Conservation (phyloP, 164 flowering plant species). For the Echeveria elegans region DNA sequence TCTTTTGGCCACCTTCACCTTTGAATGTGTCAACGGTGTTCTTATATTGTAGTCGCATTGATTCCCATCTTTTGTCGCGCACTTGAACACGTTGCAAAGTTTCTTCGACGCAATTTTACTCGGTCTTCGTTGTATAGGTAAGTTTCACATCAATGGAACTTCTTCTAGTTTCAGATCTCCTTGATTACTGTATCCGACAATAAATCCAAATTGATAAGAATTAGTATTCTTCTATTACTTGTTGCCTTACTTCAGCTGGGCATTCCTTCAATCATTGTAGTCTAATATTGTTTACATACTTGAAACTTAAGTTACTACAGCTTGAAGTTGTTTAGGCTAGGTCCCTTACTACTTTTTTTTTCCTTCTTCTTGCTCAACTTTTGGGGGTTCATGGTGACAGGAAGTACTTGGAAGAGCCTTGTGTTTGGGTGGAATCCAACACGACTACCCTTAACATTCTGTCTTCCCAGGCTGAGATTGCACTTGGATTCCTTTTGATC, state of each 20-base stretch:
- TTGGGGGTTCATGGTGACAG: slow-evolving; percentile 39
- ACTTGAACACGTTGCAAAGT: slow-evolving; percentile 76
- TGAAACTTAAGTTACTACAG: no score
- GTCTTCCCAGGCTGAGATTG: slow-evolving; percentile 89
- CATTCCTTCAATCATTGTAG: not conserved
- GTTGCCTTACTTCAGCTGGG: not conserved
- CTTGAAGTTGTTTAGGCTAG: no score
- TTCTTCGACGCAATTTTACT: slow-evolving; percentile 74
- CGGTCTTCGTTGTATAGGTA: slow-evolving; percentile 84
- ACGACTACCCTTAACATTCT: slow-evolving; percentile 72
- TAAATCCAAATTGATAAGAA: no score
- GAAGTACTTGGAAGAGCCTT: slow-evolving; percentile 88
- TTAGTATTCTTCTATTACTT: no score
- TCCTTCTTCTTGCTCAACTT: no score
- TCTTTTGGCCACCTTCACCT: not conserved
- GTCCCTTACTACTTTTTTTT: no score
- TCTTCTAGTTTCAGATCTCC: no score
- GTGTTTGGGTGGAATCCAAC: slow-evolving; percentile 95
- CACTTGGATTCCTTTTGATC: slow-evolving; percentile 76
- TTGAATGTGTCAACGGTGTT: slow-evolving; percentile 11
- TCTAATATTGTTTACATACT: not conserved
- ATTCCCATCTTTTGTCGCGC: slow-evolving; percentile 80
- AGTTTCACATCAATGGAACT: no score
- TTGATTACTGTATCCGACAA: no score
- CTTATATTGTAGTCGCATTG: slow-evolving; percentile 69